Evolutionary conservation across 441 rosid genomes (phyloP).

Genomic region (Mallotus repandus): DNA sequence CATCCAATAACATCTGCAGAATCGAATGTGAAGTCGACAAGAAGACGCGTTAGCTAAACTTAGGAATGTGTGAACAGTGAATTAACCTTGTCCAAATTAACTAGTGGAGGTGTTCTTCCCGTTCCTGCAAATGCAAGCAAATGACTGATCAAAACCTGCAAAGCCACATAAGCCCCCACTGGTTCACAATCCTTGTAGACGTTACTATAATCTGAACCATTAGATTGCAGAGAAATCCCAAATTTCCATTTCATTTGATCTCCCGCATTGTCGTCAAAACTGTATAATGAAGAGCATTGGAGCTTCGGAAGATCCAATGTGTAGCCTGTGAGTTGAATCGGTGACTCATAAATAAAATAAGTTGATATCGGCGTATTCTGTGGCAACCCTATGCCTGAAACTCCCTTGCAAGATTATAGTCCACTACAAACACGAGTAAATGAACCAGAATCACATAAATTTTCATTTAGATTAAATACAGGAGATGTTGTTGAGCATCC

Average conservation of each 20-base stretch:
- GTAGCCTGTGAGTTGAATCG: conserved; percentile 48
- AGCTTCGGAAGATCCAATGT: conserved; percentile 12
- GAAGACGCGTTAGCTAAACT: neutral
- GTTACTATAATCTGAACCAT: conserved; percentile 38
- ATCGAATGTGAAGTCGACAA: too few relatives aligned
- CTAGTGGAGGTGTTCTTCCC: conserved; percentile 54
- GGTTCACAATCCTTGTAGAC: conserved; percentile 58
- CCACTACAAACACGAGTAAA: conserved; percentile 62
- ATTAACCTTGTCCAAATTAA: conserved; percentile 57
- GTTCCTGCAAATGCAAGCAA: conserved; percentile 63
- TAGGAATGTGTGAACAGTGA: conserved; percentile 13
- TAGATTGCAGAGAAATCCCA: conserved; percentile 53
- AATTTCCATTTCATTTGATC: conserved; percentile 63
- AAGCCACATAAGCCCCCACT: conserved; percentile 72
- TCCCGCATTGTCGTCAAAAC: conserved; percentile 49
- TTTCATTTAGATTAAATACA: conserved; percentile 51
- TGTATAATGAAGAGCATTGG: conserved; percentile 58
- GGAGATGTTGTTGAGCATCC: conserved; percentile 70
- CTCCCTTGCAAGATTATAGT: conserved; percentile 61
- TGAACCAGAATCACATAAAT: conserved; percentile 54
- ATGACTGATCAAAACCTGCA: conserved; percentile 53
- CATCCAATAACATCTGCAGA: too few relatives aligned
- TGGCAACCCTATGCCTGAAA: conserved; percentile 51
- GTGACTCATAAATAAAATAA: conserved; percentile 60
- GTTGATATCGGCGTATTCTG: conserved; percentile 51